Evolutionary conservation across 2,329 filamentous ascomycete genomes (phyloP).

Genomic region (Paracorniculantispora psalliotae): DNA sequence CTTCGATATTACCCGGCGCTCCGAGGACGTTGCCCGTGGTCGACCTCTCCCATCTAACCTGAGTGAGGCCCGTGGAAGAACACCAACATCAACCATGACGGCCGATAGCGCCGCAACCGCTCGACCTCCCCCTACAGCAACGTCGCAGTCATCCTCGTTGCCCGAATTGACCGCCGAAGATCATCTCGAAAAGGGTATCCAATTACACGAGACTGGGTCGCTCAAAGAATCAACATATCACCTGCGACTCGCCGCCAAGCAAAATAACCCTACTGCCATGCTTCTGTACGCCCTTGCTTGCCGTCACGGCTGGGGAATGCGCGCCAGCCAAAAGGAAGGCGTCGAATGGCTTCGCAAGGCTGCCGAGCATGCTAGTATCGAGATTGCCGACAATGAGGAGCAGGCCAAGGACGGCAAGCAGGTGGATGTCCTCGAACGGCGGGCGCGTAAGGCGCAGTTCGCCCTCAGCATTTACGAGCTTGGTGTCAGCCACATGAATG

Average conservation of each 20-base stretch:
- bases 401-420: conserved; percentile 57
- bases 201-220: conserved; percentile 80
- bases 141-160: conserved; percentile 48
- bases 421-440: conserved; percentile 64
- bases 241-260: conserved; percentile 78
- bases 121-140: conserved; percentile 33
- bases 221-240: conserved; percentile 96
- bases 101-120: conserved; percentile 53
- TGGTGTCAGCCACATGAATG: conserved; percentile 95
- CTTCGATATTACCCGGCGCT: conserved; percentile 37
- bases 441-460: conserved; percentile 86
- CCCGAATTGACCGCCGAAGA: conserved; percentile 77
- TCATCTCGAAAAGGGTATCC: conserved; percentile 84
- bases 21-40: conserved; percentile 46
- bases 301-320: conserved; percentile 96
- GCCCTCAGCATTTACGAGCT: conserved; percentile 94
- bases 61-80: conserved; percentile 39
- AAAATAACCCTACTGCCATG: conserved; percentile 89
- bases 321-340: conserved; percentile 82
- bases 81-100: conserved; percentile 44
- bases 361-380: conserved; percentile 74
- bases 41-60: conserved; percentile 34
- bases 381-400: conserved; percentile 78
- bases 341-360: conserved; percentile 90
- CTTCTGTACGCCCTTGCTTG: conserved; percentile 92